Base-by-base conservation (phyloP, 1,139 yeast species). In the Geotrichum siamense region DNA sequence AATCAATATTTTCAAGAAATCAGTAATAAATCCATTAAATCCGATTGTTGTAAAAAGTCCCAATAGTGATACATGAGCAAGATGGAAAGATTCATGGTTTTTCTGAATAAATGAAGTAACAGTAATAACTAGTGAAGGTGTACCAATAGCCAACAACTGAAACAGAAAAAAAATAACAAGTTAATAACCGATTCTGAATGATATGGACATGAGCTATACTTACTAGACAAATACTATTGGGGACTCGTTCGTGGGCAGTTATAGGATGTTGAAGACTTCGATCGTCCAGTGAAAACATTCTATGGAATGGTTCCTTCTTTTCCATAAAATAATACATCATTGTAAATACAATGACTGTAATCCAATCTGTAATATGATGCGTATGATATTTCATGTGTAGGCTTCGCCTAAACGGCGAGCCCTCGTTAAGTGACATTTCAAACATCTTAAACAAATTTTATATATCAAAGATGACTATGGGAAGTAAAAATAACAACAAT, bases 1-100 rank as follows among this genome's bases (percentile, higher is more conserved):
- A 31, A 84, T 76, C 79, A 84, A 76, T 51, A 76, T 74, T 61
- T 84, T 84, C 45, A 82, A 59, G 25, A 76, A 62, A 53, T 78
- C 78, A 23, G 82, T 75, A 34, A 75, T 50, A 6, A 73, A 68
- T 5, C 71, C 70, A 25, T 70, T 70, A 33, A 71, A 49, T 3
- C 64, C 53, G 39, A 71, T 58, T 1, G 76, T 61, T 13, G 72
- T 55, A 20, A 62, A 56, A 33, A 76, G 62, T 2, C 77, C 78
- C 32, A 75, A 57, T 1, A 72, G 43, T 2, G 76, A 63, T 17
- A 66, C 55, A 47, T 70, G 70, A 17, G 64, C 43, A 10, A 65
- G 51, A 49, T 55, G 54, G 48, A 59, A 53, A 21, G 57, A 57
- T 15, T 50, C 49, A 26, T 48, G 48, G 25, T 51, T 38, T 5